Conservation (phyloP, 2,329 filamentous ascomycete species). For the Fusarium continuum region DNA sequence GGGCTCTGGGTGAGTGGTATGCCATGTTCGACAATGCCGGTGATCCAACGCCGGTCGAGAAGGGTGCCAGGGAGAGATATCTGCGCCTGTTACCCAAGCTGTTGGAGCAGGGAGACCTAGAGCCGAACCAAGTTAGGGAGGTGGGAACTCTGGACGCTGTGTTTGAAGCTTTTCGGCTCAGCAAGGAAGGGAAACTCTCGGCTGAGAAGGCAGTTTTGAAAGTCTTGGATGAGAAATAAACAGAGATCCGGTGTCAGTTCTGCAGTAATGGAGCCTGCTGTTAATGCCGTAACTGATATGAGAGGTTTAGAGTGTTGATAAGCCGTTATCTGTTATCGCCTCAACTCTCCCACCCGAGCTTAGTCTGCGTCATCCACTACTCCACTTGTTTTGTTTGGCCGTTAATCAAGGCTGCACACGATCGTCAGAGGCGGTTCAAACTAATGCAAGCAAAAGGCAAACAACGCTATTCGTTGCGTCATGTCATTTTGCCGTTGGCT, state of each 20-base stretch:
- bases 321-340: not conserved
- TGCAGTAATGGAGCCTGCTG: not conserved
- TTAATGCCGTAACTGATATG: not conserved
- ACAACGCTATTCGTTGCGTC: not conserved
- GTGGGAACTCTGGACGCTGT: not conserved
- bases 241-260: not conserved
- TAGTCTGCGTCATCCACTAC: not conserved
- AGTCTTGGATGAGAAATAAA: not conserved
- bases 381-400: not conserved
- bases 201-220: conserved; percentile 6
- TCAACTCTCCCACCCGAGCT: not conserved
- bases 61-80: not conserved
- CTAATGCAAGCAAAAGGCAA: conserved; percentile 12
- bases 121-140: not conserved
- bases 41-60: not conserved
- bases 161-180: not conserved
- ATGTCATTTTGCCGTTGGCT: conserved; percentile 2
- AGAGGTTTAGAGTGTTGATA: rapidly evolving
- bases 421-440: not conserved
- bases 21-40: not conserved
- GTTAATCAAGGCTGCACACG: not conserved
- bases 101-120: not conserved
- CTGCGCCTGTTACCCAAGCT: not conserved
- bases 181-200: not conserved
- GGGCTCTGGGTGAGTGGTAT: not conserved